Evolutionary conservation across 495 filamentous ascomycete species (phyloP), one percentile per base, ranked within the genome.

Genomic region (Aspergillus funiculosus): DNA sequence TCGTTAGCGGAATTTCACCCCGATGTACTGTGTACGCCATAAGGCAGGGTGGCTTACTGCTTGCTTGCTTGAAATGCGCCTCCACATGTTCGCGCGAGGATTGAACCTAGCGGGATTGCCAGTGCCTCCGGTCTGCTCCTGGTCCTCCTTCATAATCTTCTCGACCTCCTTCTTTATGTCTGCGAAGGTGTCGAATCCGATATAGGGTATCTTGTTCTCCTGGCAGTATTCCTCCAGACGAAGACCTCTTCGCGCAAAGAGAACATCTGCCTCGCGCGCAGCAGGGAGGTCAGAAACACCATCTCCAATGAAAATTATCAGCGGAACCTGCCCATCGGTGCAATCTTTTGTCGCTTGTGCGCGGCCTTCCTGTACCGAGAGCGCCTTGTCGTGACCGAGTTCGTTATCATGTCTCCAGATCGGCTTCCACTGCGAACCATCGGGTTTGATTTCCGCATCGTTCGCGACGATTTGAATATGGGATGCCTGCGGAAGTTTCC

Each of bases 291-390:
- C 85, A 5, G 81, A 85, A 11, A 89, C 82, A 2, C 85, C 85
- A 60, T 88, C 85, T 39, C 85, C 84, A 51, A 87, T 85, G 60
- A 88, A 89, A 29, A 88, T 67, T 46, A 88, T 81, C 1, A 83
- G 70, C 5, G 85, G 85, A 32, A 85, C 76, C 10, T 81, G 77
- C 38, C 75, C 78, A 25, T 84, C 76, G 1, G 73, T 72, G 39
- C 71, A 74, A 36, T 69, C 61, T 5, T 75, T 59, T 26, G 73
- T 67, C 0, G 80, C 82, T 27, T 69, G 60, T 8, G 53, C 58
- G 5, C 80, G 73, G 35, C 74, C 81, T 49, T 84, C 80, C 40
- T 76, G 70, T 28, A 88, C 77, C 1, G 76, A 82, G 5, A 76
- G 60, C 1, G 79, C 80, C 56, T 87, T 87, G 67, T 86, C 83